Evolutionary conservation across 495 filamentous ascomycete genomes (phyloP), one percentile per base, ranked within the genome.

Genomic region (Corynascus novoguineensis): DNA sequence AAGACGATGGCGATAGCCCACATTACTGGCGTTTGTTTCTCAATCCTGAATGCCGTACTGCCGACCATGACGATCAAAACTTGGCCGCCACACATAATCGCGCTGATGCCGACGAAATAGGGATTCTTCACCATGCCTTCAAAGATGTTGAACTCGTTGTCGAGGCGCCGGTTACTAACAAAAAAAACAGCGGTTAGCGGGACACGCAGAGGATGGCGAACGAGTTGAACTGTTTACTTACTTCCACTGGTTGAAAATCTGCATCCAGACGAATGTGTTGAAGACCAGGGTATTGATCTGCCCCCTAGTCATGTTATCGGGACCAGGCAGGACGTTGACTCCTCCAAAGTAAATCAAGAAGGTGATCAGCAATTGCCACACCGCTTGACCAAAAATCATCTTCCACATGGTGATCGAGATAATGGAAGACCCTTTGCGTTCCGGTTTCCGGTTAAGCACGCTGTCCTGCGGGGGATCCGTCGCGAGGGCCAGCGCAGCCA

Each of bases 251-350:
- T 95, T 95, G 76, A 95, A 95, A 60, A 95, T 92, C 59, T 95
- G 90, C 89, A 95, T 93, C 90, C 90, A 95, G 17, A 95, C 90
- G 50, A 95, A 95, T 4, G 88, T 89, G 74, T 96, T 96, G 81
- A 96, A 96, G 6, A 96, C 86, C 42, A 95, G 76, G 1, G 87
- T 90, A 41, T 80, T 71, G 46, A 92, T 74, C 60, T 87, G 73
- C 1, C 65, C 73, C 14, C 75, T 45, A 0, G 65, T 64, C 32
- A 73, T 59, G 11, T 69, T 63, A 15, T 75, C 68, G 12, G 66
- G 64, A 14, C 71, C 66, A 14, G 83, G 80, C 24, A 92, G 79
- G 25, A 95, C 82, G 0, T 73, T 57, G 22, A 71, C 61, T 3
- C 84, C 84, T 12, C 79, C 88, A 60, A 89, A 95, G 72, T 89